Evolutionary conservation across 495 filamentous ascomycete species (phyloP), one percentile per base, ranked within the genome.

Genomic region (Thozetella sp.): DNA sequence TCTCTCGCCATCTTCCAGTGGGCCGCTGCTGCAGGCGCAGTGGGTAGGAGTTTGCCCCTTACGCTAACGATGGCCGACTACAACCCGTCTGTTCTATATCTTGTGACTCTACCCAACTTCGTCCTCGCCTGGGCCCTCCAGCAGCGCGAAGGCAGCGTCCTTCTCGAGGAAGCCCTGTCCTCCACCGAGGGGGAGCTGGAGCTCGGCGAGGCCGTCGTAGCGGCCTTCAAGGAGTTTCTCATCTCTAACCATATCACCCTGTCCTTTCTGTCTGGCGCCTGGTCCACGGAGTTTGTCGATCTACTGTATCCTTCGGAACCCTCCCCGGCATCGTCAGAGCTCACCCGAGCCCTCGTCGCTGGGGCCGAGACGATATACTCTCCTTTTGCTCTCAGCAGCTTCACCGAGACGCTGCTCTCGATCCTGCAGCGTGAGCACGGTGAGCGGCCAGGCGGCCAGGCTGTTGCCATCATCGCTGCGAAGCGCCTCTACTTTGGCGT

Each of bases 401-500:
- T 99, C 74, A 86, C 89, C 13, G 82, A 88, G 57, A 89, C 89
- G 3, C 73, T 98, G 27, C 69, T 92, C 51, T 76, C 73, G 2
- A 67, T 95, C 11, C 71, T 97, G 57, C 72, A 83, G 52, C 76
- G 77, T 2, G 82, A 87, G 13, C 81, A 75, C 53, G 69, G 72
- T 26, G 73, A 62, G 3, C 56, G 72, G 12, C 70, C 63, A 2
- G 72, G 61, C 3, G 67, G 72, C 1, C 66, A 65, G 37, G 84
- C 83, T 26, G 83, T 80, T 57, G 92, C 92, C 4, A 71, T 97
- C n/a, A 80, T 99, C 1, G 95, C 87, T 3, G 95, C 95, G 2
- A 99, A 99, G 77, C 86, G 87, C 72, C 86, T 97, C 1, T 99
- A 99, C 72, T 99, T 99, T 67, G 95, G 95, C 3, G 95, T 99